phyloP scores from a whole-genome alignment of 208 protist genomes.

The Leishmania gerbilli region DNA sequence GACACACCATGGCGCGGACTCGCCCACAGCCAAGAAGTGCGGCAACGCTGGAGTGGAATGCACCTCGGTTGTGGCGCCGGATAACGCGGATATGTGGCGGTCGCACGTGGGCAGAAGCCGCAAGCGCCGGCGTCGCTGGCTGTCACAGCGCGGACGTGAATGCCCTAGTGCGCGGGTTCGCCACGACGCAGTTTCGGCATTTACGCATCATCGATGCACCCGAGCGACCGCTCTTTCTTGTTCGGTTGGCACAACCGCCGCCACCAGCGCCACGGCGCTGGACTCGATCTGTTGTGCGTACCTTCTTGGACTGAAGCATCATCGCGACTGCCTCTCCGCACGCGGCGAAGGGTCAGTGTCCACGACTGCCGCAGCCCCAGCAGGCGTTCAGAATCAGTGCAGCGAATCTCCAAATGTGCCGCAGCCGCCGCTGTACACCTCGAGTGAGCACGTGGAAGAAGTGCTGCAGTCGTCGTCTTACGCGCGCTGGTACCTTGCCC shows the following conservation, averaged over 20 bases:
- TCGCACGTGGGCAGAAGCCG: background rate
- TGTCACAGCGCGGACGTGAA: background rate
- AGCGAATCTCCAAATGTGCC: background rate
- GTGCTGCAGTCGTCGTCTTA: slow-evolving; percentile 2
- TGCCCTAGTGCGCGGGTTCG: background rate
- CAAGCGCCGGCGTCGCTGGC: slow-evolving; percentile 23
- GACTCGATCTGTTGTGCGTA: slow-evolving; percentile 9
- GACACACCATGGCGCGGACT: background rate
- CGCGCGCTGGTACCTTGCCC: slow-evolving; percentile 16
- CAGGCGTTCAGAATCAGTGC: background rate
- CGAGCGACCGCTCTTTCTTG: background rate
- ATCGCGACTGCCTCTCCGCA: background rate
- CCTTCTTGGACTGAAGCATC: background rate
- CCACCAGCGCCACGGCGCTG: background rate
- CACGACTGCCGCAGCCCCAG: background rate
- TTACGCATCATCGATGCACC: background rate
- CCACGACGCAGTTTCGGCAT: background rate
- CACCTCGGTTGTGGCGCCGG: background rate
- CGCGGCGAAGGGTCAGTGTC: background rate
- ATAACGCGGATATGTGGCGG: background rate
- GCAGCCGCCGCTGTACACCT: background rate
- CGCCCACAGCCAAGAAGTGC: background rate
- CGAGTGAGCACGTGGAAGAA: background rate
- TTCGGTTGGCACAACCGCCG: background rate
- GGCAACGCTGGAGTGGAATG: background rate